Evolutionary conservation across 2,329 filamentous ascomycete species (phyloP).

Genomic region (Aspergillus sp.): DNA sequence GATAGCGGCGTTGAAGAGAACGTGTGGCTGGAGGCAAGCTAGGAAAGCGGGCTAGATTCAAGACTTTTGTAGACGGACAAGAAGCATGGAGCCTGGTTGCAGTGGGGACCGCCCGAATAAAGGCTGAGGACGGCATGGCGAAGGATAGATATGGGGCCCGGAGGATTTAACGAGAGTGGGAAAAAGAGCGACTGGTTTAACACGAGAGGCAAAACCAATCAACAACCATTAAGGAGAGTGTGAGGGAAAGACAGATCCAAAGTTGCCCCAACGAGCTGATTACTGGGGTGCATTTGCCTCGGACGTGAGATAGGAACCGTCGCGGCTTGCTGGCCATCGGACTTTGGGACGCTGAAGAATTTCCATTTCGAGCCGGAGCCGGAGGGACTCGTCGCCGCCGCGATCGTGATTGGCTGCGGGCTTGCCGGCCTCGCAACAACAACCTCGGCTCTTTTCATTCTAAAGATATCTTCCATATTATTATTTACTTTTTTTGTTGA

Average conservation of each 20-base stretch:
- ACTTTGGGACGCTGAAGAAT: background rate
- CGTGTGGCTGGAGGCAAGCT: constrained; percentile 3
- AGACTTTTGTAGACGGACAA: constrained; percentile 13
- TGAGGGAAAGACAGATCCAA: background rate
- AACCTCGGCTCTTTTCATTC: constrained; percentile 10
- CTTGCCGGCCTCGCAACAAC: background rate
- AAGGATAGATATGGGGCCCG: constrained; percentile 3
- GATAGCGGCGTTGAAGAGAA: constrained; percentile 9
- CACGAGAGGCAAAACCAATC: background rate
- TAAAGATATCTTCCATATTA: background rate
- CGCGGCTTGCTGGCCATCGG: background rate
- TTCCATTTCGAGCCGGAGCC: constrained; percentile 1
- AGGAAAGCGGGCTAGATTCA: constrained; percentile 7
- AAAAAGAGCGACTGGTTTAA: constrained; percentile 5
- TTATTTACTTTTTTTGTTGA: background rate
- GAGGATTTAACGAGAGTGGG: constrained; percentile 3
- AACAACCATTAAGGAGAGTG: background rate
- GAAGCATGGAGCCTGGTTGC: constrained; percentile 15
- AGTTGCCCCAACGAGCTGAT: background rate
- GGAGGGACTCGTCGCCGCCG: background rate
- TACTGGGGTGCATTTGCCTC: background rate
- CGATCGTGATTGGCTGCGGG: constrained; percentile 7
- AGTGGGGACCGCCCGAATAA: constrained; percentile 19
- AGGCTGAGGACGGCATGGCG: constrained; percentile 16
- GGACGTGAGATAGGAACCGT: background rate